Evolutionary conservation across 2,329 filamentous ascomycete species (phyloP), one percentile per base, ranked within the genome.

Genomic region (Dactylellina drechsleri): DNA sequence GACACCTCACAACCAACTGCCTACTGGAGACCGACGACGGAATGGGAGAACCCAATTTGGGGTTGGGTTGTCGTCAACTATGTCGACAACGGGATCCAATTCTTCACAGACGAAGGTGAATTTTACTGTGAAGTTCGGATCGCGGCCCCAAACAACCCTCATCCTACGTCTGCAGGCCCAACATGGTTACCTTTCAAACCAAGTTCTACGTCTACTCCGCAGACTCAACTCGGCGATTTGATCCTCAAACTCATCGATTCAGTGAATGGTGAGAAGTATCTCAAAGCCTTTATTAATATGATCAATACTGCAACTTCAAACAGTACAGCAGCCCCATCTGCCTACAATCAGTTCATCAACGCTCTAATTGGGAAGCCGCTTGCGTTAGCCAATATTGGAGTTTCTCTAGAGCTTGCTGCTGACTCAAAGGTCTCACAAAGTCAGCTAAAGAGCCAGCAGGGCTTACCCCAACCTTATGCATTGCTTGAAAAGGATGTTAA

Each of bases 1-100:
- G 41, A 31, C 5, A 15, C 43, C n/a, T n/a, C 13, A 6, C 15
- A 47, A 8, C 43, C 43, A n/a, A 13, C 43, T 15, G 15, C 43
- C 1, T n/a, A 15, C 15, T 80, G 79, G 79, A 77, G 71, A 1
- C 76, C 78, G 0, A 50, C 62, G 36, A 74, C 76, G 0, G 82
- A 84, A 28, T 83, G 81, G 81, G 83, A 84, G 23, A 80, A 80
- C 5, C 83, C 83, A 0, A 82, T 84, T 20, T 84, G 81, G 81
- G 82, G 82, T 28, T 84, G 83, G 83, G 49, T 84, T 3, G 77
- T 84, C 1, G 76, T 80, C 43, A 85, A 85, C 78, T 84, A 82
- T 57, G 80, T 79, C 36, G 80, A 85, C 76, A 77, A 79, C 4
- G 83, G 81, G 1, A 76, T 85, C 1, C 84, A 85, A 77, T n/a